Base-by-base conservation (phyloP, 78 protist species). In the Tieghemostelium lacteum region DNA sequence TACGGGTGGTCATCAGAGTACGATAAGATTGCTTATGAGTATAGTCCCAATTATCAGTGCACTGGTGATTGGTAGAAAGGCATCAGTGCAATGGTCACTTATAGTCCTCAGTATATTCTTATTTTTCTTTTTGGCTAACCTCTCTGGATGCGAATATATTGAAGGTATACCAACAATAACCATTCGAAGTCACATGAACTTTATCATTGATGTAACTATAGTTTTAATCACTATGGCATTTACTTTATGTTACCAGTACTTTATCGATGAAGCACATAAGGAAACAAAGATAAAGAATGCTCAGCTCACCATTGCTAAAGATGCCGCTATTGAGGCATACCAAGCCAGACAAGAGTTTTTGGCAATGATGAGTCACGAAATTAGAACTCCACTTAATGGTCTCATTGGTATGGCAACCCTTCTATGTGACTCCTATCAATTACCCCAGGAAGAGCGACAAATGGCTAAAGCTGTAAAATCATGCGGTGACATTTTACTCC, bases 341-440 rank as follows among this genome's bases (percentile, higher is more conserved):
- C 91, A 83, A 69, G 91, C 91, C 28, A 29, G 91, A 28, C 91
- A 83, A 42, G 91, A 83, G n/a, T 88, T 88, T 60, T 34, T 88
- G 17, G 88, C 88, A 8, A 76, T 73, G 6, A 88, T 88, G 86
- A 33, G 61, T 20, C 94, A 88, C 42, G 94, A 88, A 42, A 88
- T 88, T 64, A 28, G 94, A n/a, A 88, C 94, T 10, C 94, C 94
- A 20, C 67, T 88, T 33, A 76, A 76, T 64, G 94, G 94, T n/a
- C 37, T 88, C 22, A 76, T 76, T 42, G 94, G 94, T 26, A 76
- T 88, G 88, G 76, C 94, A 19, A 71, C 86, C 0, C 78, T 88
- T 24, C 50, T 76, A 6, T 6, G 73, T 2, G 80, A 64, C 29
- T 54, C 78, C 14, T 26, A 33, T 16, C 20, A 61, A 0, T n/a